These are phyloP conservation scores for Phytopythium aichiense DNA, from an alignment of 352 stramenopile species.

Conservation along the genomic window DNA sequence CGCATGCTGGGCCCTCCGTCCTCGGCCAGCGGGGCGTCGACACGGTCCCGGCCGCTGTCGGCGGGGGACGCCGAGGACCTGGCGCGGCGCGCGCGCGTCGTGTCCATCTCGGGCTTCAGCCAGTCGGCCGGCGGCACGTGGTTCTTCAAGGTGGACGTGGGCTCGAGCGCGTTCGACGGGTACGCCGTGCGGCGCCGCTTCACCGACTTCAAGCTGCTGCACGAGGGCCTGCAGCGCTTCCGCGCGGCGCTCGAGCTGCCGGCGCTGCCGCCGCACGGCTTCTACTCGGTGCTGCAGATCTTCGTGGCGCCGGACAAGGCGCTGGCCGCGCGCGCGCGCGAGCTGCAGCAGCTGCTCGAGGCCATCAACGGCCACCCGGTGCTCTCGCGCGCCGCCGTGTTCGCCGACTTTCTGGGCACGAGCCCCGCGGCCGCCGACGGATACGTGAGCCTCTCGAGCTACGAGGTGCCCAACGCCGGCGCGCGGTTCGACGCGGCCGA, in stretches of 20 bases:
- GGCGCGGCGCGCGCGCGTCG: slow-evolving; percentile 19
- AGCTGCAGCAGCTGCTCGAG: slow-evolving; percentile 54
- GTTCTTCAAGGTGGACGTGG: slow-evolving; percentile 75
- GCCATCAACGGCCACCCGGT: slow-evolving; percentile 51
- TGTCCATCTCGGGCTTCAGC: slow-evolving; percentile 61
- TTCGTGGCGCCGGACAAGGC: slow-evolving; percentile 58
- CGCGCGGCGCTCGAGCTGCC: slow-evolving; percentile 21
- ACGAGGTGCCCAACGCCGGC: slow-evolving; percentile 53
- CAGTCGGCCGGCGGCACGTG: slow-evolving; percentile 66
- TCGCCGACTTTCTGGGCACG: slow-evolving; percentile 64
- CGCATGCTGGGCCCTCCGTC: slow-evolving; percentile 14
- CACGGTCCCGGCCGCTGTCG: slow-evolving; percentile 46
- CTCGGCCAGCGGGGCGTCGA: slow-evolving; percentile 13
- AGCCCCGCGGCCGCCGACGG: slow-evolving; percentile 63
- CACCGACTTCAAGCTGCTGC: slow-evolving; percentile 66
- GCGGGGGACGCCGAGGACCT: slow-evolving; percentile 47
- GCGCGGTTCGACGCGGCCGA: slow-evolving; percentile 22
- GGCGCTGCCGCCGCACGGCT: slow-evolving; percentile 53
- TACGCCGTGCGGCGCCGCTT: slow-evolving; percentile 74
- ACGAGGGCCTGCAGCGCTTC: slow-evolving; percentile 47
- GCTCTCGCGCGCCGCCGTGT: slow-evolving; percentile 34
- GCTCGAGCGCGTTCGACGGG: slow-evolving; percentile 39
- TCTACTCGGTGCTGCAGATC: slow-evolving; percentile 66
- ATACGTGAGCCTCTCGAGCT: slow-evolving; percentile 68
- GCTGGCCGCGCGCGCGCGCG: slow-evolving; percentile 43